These are phyloP conservation scores for Quaeritorhiza haematococci DNA, from an alignment of 371 early-diverging fungal species.

Conservation along the genomic window DNA sequence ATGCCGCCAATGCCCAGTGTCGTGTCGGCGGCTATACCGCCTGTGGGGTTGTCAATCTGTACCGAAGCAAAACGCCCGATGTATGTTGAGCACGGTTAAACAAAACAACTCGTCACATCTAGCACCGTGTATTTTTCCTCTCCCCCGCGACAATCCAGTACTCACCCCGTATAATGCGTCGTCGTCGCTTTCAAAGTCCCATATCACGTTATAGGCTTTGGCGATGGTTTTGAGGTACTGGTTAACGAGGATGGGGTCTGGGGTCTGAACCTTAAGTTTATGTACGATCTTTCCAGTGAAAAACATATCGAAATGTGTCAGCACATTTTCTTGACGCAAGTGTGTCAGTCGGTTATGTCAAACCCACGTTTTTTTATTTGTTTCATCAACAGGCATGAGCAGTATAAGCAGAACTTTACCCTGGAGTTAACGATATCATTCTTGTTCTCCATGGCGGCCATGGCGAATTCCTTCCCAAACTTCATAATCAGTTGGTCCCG, in stretches of 20 bases:
- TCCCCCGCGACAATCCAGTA: no score
- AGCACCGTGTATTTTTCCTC: slow-evolving; percentile 8
- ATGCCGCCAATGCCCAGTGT: not conserved
- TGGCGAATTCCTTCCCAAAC: slow-evolving; percentile 78
- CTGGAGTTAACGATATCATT: slow-evolving; percentile 70
- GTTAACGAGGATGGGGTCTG: slow-evolving; percentile 72
- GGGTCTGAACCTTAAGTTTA: slow-evolving; percentile 73
- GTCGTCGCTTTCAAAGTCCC: slow-evolving; percentile 37
- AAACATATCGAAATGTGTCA: no score
- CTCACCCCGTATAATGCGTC: slow-evolving; percentile 5
- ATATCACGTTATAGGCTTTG: slow-evolving; percentile 67
- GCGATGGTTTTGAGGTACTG: slow-evolving; percentile 88
- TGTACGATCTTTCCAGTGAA: slow-evolving; percentile 81
- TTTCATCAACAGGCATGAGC: not conserved
- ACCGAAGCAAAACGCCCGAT: not conserved
- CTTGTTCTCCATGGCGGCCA: slow-evolving; percentile 68
- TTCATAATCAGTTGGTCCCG: slow-evolving; percentile 76
- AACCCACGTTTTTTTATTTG: not conserved
- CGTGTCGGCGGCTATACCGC: not conserved
- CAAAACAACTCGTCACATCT: not conserved
- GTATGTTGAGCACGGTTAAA: not conserved
- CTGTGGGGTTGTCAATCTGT: not conserved
- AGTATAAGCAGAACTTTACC: no score
- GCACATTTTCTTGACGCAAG: not conserved
- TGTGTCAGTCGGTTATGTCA: no score